phyloP scores from a whole-genome alignment of 305 asterid species.

The Stenogyne calaminthoides region DNA sequence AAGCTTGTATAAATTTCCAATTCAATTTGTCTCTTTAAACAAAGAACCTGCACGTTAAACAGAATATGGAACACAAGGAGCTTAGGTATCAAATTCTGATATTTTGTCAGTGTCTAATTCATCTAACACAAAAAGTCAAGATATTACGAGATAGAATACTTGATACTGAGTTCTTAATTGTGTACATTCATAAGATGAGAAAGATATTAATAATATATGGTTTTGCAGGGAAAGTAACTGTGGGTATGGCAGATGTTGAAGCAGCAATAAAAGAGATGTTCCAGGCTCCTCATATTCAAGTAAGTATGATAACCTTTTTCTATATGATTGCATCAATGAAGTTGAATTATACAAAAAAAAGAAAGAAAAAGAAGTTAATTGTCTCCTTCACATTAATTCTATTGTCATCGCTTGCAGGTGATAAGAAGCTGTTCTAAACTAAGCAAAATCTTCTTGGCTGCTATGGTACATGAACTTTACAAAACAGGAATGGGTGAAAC shows the following conservation, averaged over 20 bases:
- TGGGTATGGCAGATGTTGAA: slow-evolving; percentile 81
- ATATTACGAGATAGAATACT: not conserved
- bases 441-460: slow-evolving; percentile 90
- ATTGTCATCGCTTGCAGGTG: slow-evolving; percentile 54
- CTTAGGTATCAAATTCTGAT: not conserved
- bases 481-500: slow-evolving; percentile 98
- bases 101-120: not conserved
- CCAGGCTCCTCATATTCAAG: slow-evolving; percentile 99
- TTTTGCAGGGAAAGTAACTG: slow-evolving; percentile 60
- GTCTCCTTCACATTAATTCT: not conserved
- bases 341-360: no score
- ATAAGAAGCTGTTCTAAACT: slow-evolving; percentile 74
- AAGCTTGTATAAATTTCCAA: not conserved
- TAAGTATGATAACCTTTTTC: slow-evolving; percentile 38
- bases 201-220: slow-evolving; percentile 8
- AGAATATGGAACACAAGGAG: slow-evolving; percentile 3
- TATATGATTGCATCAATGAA: slow-evolving; percentile 14
- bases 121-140: slow-evolving; percentile 6
- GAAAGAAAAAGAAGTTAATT: no score
- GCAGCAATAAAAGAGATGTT: slow-evolving; percentile 95
- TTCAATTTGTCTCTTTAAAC: not conserved
- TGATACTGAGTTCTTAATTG: not conserved
- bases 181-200: slow-evolving; percentile 19
- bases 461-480: slow-evolving; percentile 94
- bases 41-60: slow-evolving; percentile 20